Base-by-base conservation (phyloP, 202 grass and related monocot genomes). In the Thinopyrum obtusiflorum region DNA sequence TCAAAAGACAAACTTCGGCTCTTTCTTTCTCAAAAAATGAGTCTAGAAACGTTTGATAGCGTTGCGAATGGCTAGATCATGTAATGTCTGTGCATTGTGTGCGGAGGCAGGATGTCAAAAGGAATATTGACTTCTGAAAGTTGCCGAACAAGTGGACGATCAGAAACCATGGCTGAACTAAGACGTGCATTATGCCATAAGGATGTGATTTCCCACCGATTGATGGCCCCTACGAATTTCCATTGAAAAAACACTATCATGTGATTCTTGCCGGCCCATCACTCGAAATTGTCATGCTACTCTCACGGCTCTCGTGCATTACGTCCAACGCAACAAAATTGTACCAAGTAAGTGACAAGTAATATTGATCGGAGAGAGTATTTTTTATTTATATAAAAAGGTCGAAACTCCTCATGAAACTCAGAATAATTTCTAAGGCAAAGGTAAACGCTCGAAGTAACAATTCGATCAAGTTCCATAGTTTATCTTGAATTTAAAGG, bases 81-180 rank as follows among this genome's bases (percentile, higher is more conserved):
- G 25, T 64, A 8, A 64, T 64, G 29, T 14, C 6, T 66, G 28
- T 68, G 65, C 32, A 20, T n/a, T n/a, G 65, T 68, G 32, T 21
- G 49, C 49, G 15, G 21, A 26, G 36, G 17, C 51, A 61, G 76
- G 62, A 82, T 61, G 51, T 78, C 78, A 89, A 86, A 89, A 40
- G 71, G 53, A 71, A 32, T 40, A 65, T 20, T 0, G 21, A 57
- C 53, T 53, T 39, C 25, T 9, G 49, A 70, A 80, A 62, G 33
- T 61, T 85, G 77, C 27, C 36, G 11, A 77, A 82, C 87, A 89
- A 20, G 71, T 89, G 87, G 70, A 86, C 77, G 83, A 65, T 76
- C 77, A 73, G 87, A 61, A 85, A 37, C 83, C 63, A 71, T 27
- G 77, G 29, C 25, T 4, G 25, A 61, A 40, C 13, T 76, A 24